Evolutionary conservation across 2,329 filamentous ascomycete species (phyloP).

Genomic region (Penicillium capsulatum): DNA sequence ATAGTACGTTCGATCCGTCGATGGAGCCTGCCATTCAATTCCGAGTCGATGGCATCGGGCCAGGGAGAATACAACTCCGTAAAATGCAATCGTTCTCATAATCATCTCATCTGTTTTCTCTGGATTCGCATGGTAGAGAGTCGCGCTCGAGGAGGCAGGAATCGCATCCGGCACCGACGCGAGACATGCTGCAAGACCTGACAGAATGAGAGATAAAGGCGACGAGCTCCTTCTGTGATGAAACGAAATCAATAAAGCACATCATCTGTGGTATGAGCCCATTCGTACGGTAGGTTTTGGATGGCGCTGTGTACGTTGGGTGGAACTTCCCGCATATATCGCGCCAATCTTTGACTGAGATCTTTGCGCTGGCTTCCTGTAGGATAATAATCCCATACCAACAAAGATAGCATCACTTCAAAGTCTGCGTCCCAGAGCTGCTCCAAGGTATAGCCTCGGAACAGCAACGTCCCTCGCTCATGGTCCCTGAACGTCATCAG

Average conservation of each 20-base stretch:
- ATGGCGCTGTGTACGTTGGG: slow-evolving; percentile 22
- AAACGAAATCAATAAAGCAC: neutral
- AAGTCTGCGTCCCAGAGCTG: slow-evolving; percentile 30
- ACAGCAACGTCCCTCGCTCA: slow-evolving; percentile 26
- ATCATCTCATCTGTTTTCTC: slow-evolving; percentile 21
- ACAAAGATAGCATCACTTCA: slow-evolving; percentile 31
- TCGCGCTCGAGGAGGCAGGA: slow-evolving; percentile 18
- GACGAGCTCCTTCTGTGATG: slow-evolving; percentile 16
- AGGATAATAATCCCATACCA: slow-evolving; percentile 30
- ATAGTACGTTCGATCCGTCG: slow-evolving; percentile 47
- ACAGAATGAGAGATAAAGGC: slow-evolving; percentile 26
- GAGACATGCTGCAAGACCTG: slow-evolving; percentile 29
- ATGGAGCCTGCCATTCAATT: slow-evolving; percentile 16
- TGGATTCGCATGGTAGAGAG: slow-evolving; percentile 24
- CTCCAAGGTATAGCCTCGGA: slow-evolving; percentile 28
- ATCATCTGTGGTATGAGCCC: no score
- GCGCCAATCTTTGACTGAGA: slow-evolving; percentile 19
- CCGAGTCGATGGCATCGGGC: slow-evolving; percentile 26
- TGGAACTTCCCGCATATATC: slow-evolving; percentile 21
- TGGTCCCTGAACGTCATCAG: slow-evolving; percentile 24
- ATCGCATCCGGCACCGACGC: slow-evolving; percentile 19
- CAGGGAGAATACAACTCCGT: slow-evolving; percentile 25
- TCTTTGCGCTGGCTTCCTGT: slow-evolving; percentile 17
- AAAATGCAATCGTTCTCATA: slow-evolving; percentile 23
- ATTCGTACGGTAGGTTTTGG: slow-evolving; percentile 22